Base-by-base conservation (phyloP, 2,329 filamentous ascomycete genomes). In the Hypoxylon sp. region DNA sequence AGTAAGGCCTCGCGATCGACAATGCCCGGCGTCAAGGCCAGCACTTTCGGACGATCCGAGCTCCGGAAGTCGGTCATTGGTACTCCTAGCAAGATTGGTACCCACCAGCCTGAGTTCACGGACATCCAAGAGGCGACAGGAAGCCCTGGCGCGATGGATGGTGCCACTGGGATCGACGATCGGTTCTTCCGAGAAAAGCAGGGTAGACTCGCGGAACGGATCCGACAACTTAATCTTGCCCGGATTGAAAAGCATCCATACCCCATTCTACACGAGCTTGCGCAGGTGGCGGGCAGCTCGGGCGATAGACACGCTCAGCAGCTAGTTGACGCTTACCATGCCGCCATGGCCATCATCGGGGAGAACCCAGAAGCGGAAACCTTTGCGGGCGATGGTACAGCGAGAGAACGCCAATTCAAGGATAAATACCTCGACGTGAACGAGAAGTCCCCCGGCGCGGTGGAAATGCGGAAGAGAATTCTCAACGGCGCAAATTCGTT, bases 1-100 rank as follows among this genome's bases (percentile, higher is more conserved):
- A 83, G 78, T 50, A 75, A 78, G 32, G 68, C 73, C 9, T 76
- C 76, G 29, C 75, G 77, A 30, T 73, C 77, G 55, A 73, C 78
- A 25, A 74, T 74, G 11, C 72, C 76, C 29, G 72, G 77, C 32
- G 80, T 79, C 71, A 80, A 80, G 63, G 82, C 83, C 68, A 90
- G 88, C 75, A 81, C 88, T 16, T 91, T 88, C 61, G 86, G 85
- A 57, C 83, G 83, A 61, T 93, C 93, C 11, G 88, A 84, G 54
- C 83, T 96, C 73, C 90, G 91, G 63, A 92, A 90, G 72, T 97
- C 95, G 8, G 91, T 97, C 57, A 96, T 98, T 76, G 95, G 95
- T 48, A 89, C 90, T 25, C 89, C 93, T 11, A 90, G 87, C 72
- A 85, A 87, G 66, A 87, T 91, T 62, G 89, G 90, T 30, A 81